Base-by-base conservation (phyloP, 1,139 yeast genomes). In the Magnusiomyces paraingens region DNA sequence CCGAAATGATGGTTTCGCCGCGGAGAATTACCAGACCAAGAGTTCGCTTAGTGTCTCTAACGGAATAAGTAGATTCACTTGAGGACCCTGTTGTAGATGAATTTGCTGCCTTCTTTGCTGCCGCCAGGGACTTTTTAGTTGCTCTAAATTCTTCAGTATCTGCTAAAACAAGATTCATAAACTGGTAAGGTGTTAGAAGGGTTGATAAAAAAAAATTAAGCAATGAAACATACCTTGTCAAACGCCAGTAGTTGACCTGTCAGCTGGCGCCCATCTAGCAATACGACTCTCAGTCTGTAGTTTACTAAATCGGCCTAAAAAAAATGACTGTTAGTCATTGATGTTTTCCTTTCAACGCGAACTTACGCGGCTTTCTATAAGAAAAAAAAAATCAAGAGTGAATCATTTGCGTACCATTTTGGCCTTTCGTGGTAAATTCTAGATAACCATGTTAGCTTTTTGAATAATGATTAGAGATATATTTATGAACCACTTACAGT, bases 1-100 rank as follows among this genome's bases (percentile, higher is more conserved):
- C 78, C 48, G 94, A 82, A n/a, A 93, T 82, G 35, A 93, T 81
- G 60, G 86, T 89, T 60, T 88, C 97, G 1, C 99, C 99, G 61
- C 99, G 78, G 50, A 93, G 72, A 42, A 93, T 85, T 6, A 88
- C 79, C 54, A 93, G 76, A 0, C 99, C 99, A 45, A 93, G 70
- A 1, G 82, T 73, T 55, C 98, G 74, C 65, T 83, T 86, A 55
- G 83, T 84, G 60, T 83, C 87, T 20, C 70, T 70, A 22, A 71
- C 47, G 21, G 57, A 51, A 11, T 55, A 35, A 6, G 53, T 43
- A 1, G 50, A 15, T 3, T 52, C 49, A 3, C 43, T 17, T 45
- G 52, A 29, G 8, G 50, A 42, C 20, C 53, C 38, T 26, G 51
- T 20, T 14, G 51, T 42, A 32, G 51, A 29, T n/a, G 61, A 52